These are phyloP conservation scores for Cyclotella cryptica DNA, from an alignment of 108 stramenopile species.

Conservation along the genomic window DNA sequence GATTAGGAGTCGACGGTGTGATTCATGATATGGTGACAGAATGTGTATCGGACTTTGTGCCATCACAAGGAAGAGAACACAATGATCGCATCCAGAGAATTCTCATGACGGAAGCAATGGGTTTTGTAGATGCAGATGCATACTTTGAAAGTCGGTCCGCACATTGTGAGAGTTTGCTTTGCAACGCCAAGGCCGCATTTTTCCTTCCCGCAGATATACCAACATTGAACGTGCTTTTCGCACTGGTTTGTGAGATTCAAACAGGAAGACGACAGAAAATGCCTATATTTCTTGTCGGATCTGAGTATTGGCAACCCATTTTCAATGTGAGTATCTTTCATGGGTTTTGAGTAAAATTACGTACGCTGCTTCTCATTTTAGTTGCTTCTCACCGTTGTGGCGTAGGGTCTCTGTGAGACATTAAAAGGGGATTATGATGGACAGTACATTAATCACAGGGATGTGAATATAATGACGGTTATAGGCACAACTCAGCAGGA, in stretches of 20 bases:
- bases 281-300: conserved; percentile 36
- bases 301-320: conserved; percentile 44
- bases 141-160: conserved; percentile 35
- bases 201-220: conserved; percentile 38
- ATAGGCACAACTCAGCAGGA: conserved; percentile 30
- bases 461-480: conserved; percentile 45
- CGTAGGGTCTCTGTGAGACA: conserved; percentile 19
- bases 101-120: conserved; percentile 37
- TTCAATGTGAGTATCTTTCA: conserved; percentile 15
- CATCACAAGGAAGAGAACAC: neutral
- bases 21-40: conserved; percentile 26
- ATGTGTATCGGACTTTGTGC: neutral
- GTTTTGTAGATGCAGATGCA: conserved; percentile 15
- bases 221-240: conserved; percentile 31
- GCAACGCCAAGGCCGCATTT: conserved; percentile 37
- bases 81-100: conserved; percentile 30
- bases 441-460: conserved; percentile 36
- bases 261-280: conserved; percentile 31
- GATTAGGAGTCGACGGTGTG: conserved; percentile 24
- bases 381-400: neutral
- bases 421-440: conserved; percentile 38
- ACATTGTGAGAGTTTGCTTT: conserved; percentile 31
- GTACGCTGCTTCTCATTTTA: neutral
- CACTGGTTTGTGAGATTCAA: conserved; percentile 48
- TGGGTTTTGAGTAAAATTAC: neutral